Percentiles rank a stretch among this genome's conserved stretches.
phyloP scores from a whole-genome alignment of 2,329 filamentous ascomycete species.

The Botrytis medusae region DNA sequence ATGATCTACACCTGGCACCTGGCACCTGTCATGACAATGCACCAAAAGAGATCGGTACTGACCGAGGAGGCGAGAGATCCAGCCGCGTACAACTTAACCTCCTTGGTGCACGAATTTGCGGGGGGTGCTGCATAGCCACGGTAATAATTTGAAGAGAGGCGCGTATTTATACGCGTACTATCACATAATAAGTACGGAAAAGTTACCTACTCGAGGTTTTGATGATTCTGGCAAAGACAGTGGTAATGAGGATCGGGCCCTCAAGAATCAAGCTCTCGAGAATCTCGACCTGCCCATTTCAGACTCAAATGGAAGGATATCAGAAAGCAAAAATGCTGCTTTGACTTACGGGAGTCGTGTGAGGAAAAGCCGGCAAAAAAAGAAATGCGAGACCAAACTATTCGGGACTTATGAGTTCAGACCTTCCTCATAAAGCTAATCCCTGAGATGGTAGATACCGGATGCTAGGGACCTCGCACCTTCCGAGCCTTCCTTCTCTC shows the following conservation, averaged over 20 bases:
- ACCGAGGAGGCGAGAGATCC: constrained; percentile 1
- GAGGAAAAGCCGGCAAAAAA: background rate
- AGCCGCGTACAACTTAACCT: background rate
- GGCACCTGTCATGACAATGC: background rate
- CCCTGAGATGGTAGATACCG: background rate
- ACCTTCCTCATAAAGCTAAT: constrained; percentile 4
- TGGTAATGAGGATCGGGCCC: background rate
- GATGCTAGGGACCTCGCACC: background rate
- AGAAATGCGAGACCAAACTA: background rate
- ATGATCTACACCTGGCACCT: constrained; percentile 14
- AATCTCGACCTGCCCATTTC: background rate
- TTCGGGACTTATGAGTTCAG: background rate
- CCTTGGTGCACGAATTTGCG: background rate
- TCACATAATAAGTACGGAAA: background rate
- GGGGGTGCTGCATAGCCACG: constrained; percentile 12
- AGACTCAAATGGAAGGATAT: background rate
- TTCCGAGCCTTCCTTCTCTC: background rate
- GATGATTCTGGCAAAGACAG: background rate
- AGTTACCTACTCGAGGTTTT: background rate
- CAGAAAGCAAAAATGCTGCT: background rate
- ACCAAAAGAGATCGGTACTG: background rate
- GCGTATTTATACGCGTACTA: background rate
- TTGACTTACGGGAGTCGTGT: background rate
- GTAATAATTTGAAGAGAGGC: background rate
- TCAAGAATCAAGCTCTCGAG: background rate